These are phyloP conservation scores for Pelargonium citronellum DNA, from an alignment of 441 rosid genomes.

Conservation along the genomic window DNA sequence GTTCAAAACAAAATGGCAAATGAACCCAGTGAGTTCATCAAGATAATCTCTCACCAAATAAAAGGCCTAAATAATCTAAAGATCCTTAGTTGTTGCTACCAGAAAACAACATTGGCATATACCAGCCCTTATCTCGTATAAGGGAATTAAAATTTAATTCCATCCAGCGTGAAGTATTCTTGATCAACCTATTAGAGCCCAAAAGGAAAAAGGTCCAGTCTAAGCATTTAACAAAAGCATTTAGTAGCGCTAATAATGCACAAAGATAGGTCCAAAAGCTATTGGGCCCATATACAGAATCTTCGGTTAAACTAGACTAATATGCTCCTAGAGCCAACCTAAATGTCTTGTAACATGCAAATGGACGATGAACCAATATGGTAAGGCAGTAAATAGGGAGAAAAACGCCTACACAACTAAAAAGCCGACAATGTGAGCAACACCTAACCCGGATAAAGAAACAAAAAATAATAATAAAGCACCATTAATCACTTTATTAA, in stretches of 20 bases:
- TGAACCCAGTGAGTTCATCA: conserved; percentile 32
- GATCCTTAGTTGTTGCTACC: conserved; percentile 15
- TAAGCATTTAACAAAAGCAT: conserved; percentile 7
- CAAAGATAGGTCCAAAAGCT: not conserved
- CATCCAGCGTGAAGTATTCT: conserved; percentile 2
- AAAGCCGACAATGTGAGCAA: conserved; percentile 9
- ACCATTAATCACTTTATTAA: not conserved
- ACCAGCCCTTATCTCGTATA: not conserved
- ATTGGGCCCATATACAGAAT: conserved; percentile 2
- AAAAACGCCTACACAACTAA: conserved; percentile 9
- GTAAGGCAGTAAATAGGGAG: not conserved
- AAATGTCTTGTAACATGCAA: not conserved
- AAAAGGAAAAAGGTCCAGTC: not conserved
- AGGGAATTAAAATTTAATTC: not conserved
- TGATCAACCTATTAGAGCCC: conserved; percentile 13
- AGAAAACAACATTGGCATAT: conserved; percentile 1
- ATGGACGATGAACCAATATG: conserved; percentile 1
- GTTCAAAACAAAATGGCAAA: conserved; percentile 27
- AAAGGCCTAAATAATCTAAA: conserved; percentile 16
- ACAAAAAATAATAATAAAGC: not conserved
- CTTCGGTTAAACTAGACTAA: not conserved
- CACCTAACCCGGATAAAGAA: conserved; percentile 9
- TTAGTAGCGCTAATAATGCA: not conserved
- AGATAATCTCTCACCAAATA: conserved; percentile 24
- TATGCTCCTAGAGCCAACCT: conserved; percentile 15